Base-by-base conservation (phyloP, 1,284 basidiomycete genomes). In the Cutaneotrichosporon dermatis region DNA sequence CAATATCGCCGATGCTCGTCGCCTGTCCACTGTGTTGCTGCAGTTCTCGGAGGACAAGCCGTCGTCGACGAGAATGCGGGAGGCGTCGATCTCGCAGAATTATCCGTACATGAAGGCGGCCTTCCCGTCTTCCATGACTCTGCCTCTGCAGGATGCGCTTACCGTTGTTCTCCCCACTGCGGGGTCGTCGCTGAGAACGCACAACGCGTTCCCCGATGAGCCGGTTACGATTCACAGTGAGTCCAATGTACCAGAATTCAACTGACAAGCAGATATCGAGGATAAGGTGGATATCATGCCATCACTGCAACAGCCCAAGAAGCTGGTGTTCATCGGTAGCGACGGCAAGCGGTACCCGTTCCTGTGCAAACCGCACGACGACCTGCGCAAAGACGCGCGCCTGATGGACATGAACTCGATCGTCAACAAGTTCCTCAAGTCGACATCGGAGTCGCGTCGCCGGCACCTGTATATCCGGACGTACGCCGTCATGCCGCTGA, bases 331-430 rank as follows among this genome's bases (percentile, higher is more conserved):
- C 56, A 79, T 80, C 35, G 94, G 91, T 0, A 88, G 86, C 59
- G 86, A 99, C 70, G 93, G 92, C 3, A 84, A 86, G 60, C 80
- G 81, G 2, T 98, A 98, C 78, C 88, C 87, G 71, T 99, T 99
- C 82, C 82, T 99, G 12, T 93, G 92, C 66, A 99, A 99, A 77
- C 95, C 96, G 2, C 94, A 94, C 76, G 96, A 99, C 73, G 96
- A 99, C 77, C 81, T 99, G 49, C 85, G 96, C 49, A 99, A 99
- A 78, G 96, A 99, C 72, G 94, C 95, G 0, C 85, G 96, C 8
- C 79, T 99, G 60, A 99, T 99, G 95, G 96, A 99, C 75, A 92
- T 99, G 76, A 94, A 97, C 70, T 85, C 90, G 4, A 95, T 99
- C 80, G 95, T 99, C 80, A 99, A 99, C 80, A 98, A 97, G 75